Conservation (phyloP, 306 rosid species). For the Corylus americana region DNA sequence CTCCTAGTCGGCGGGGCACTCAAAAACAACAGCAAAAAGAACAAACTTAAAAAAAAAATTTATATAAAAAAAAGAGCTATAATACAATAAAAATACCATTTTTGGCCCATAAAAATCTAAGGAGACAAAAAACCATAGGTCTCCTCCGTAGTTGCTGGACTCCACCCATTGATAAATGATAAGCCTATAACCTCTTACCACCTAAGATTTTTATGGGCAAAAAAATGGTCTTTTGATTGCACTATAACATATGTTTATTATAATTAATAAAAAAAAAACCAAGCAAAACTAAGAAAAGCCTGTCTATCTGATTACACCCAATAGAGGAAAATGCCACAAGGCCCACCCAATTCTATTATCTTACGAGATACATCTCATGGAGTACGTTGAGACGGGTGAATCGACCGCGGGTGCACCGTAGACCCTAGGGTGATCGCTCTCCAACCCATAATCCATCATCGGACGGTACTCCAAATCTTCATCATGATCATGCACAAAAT, state of each 20-base stretch:
- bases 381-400: constrained; percentile 63
- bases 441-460: constrained; percentile 88
- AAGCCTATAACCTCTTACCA: too few relatives aligned
- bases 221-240: too few relatives aligned
- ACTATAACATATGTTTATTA: too few relatives aligned
- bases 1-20: too few relatives aligned
- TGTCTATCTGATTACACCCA: background rate
- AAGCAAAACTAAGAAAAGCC: background rate
- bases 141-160: too few relatives aligned
- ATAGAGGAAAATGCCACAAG: background rate
- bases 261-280: background rate
- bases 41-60: background rate
- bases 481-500: constrained; percentile 81
- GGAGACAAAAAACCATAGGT: too few relatives aligned
- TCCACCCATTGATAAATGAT: too few relatives aligned
- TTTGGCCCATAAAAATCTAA: too few relatives aligned
- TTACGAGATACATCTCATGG: constrained; percentile 93
- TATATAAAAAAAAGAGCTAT: background rate
- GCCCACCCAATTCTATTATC: background rate
- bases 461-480: constrained; percentile 94
- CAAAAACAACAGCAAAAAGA: too few relatives aligned
- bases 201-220: too few relatives aligned
- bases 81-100: too few relatives aligned
- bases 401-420: constrained; percentile 62
- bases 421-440: constrained; percentile 84